These are phyloP conservation scores for Nigrospora osmanthi DNA, from an alignment of 2,329 filamentous ascomycete genomes.

Conservation along the genomic window DNA sequence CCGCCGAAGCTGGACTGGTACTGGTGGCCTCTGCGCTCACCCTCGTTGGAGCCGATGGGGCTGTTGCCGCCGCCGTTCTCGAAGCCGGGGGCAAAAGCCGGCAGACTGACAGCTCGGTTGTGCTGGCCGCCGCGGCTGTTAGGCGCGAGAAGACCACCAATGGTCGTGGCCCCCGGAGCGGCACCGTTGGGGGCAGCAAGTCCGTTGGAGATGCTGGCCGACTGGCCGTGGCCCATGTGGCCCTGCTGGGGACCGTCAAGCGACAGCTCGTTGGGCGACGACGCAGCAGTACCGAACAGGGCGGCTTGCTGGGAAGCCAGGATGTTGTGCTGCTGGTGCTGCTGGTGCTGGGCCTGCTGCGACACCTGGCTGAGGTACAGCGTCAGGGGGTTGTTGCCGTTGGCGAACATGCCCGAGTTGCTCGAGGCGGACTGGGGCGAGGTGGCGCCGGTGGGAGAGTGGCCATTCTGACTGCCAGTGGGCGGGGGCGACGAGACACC, in stretches of 20 bases:
- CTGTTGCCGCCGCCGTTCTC: slow-evolving; percentile 51
- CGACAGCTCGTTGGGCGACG: slow-evolving; percentile 47
- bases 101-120: slow-evolving; percentile 83
- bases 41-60: slow-evolving; percentile 36
- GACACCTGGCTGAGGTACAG: slow-evolving; percentile 86
- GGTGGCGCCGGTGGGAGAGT: slow-evolving; percentile 44
- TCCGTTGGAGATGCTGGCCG: slow-evolving; percentile 58
- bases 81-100: slow-evolving; percentile 57
- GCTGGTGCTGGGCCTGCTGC: slow-evolving; percentile 64
- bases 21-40: slow-evolving; percentile 55
- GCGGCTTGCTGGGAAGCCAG: slow-evolving; percentile 71
- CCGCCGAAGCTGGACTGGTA: slow-evolving; percentile 58
- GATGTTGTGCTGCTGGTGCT: slow-evolving; percentile 65
- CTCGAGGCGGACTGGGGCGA: slow-evolving; percentile 44
- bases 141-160: slow-evolving; percentile 71
- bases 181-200: slow-evolving; percentile 41
- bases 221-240: slow-evolving; percentile 55
- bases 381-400: slow-evolving; percentile 80
- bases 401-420: slow-evolving; percentile 70
- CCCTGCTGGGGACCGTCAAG: slow-evolving; percentile 55
- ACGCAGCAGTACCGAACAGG: slow-evolving; percentile 67
- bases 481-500: slow-evolving; percentile 48
- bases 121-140: slow-evolving; percentile 51
- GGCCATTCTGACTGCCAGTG: slow-evolving; percentile 53
- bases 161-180: slow-evolving; percentile 56